Evolutionary conservation across 495 filamentous ascomycete species (phyloP), one percentile per base, ranked within the genome.

Genomic region (Friedmanniomyces endolithicus): DNA sequence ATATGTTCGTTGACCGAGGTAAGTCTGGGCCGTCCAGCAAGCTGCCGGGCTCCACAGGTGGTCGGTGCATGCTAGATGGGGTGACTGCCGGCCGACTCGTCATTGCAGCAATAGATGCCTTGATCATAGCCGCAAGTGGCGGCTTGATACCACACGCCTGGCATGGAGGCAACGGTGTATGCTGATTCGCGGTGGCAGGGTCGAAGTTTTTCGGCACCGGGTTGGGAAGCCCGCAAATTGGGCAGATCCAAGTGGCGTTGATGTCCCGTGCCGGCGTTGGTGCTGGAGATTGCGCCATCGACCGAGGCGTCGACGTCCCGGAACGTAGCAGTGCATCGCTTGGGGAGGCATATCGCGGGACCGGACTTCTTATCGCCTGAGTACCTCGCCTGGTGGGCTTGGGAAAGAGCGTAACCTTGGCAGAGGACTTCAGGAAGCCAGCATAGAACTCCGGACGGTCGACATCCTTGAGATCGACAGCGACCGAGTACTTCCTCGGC

Each of bases 141-240:
- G 92, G 94, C 63, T 88, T 94, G 64, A 99, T 95, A 1, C 92
- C 92, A 66, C 92, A 99, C 1, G 88, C 83, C 31, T 95, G 71
- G 69, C 92, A 99, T 55, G 94, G 85, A 11, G 88, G 83, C 24
- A 97, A 68, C 35, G 86, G 79, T 1, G 82, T 88, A 49, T 86
- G 76, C 11, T 79, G 77, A 48, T 77, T 90, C 11, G 85, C 85
- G 2, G 84, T 83, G 1, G 81, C 73, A 0, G 86, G 82, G 55
- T 95, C 89, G 63, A 97, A 97, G 65, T 94, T 95, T 16, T 85
- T 85, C 0, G 92, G 89, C 1, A 97, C 79, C 0, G 87, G 85
- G 63, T 99, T 99, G n/a, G 92, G 94, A 65, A 95, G 90, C 43
- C 86, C 88, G 71, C 92, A 98, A 65, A 98, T 97, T 1, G 87